Evolutionary conservation across 2,329 filamentous ascomycete genomes (phyloP).

Genomic region (Colletotrichum eremochloae): DNA sequence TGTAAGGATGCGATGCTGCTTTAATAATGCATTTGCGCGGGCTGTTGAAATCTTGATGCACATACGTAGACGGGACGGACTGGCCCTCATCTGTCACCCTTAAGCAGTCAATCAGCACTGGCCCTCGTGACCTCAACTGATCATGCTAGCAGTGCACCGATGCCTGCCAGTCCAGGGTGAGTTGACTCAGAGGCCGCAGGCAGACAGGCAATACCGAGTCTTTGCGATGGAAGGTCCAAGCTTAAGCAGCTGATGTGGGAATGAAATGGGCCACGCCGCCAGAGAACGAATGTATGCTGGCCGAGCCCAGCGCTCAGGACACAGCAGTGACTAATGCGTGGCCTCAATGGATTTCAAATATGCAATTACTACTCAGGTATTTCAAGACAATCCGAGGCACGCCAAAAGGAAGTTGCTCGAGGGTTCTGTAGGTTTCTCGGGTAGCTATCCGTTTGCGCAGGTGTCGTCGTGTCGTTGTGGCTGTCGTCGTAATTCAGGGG

Average conservation of each 20-base stretch:
- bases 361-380: background rate
- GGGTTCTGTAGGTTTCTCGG: slow-evolving; percentile 8
- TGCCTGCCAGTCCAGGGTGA: background rate
- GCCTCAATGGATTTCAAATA: background rate
- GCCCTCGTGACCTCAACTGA: slow-evolving; percentile 2
- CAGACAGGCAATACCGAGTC: background rate
- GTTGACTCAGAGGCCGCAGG: slow-evolving; percentile 8
- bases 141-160: slow-evolving; percentile 8
- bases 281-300: background rate
- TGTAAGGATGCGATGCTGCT: slow-evolving; percentile 11
- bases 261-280: background rate
- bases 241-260: slow-evolving; percentile 15
- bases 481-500: slow-evolving; percentile 2
- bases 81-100: background rate
- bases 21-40: slow-evolving; percentile 19
- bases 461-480: background rate
- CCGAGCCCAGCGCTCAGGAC: background rate
- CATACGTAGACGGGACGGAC: slow-evolving; percentile 3
- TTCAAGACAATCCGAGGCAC: background rate
- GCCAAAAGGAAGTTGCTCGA: background rate
- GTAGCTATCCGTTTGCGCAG: background rate
- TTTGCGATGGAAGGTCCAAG: background rate
- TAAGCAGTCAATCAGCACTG: no score
- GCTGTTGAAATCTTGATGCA: slow-evolving; percentile 4
- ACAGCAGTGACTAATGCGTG: background rate